Percentiles rank a stretch among this genome's conserved stretches.
These are phyloP conservation scores for Alternaria arborescens DNA, from an alignment of 2,329 filamentous ascomycete species.

Conservation along the genomic window DNA sequence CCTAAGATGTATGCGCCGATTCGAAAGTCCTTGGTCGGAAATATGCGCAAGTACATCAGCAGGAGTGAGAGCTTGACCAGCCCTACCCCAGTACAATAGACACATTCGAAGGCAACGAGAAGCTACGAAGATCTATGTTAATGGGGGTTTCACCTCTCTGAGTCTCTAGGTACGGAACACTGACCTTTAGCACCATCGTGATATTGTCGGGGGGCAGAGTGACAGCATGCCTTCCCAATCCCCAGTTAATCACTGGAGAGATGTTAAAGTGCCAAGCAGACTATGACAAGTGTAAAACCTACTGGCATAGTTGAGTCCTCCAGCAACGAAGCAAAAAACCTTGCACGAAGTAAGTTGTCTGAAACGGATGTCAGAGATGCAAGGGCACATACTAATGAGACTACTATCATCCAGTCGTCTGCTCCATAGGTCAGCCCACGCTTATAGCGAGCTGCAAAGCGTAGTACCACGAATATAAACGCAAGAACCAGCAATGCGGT, in stretches of 20 bases:
- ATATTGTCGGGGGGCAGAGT: conserved; percentile 1
- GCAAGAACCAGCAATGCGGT: conserved; percentile 4
- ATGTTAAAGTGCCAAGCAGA: not conserved
- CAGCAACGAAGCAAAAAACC: not conserved
- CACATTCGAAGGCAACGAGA: conserved; percentile 55
- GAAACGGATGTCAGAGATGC: not conserved
- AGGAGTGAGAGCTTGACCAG: conserved; percentile 62
- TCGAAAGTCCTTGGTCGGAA: conserved; percentile 57
- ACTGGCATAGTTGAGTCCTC: conserved; percentile 6
- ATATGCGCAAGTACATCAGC: conserved; percentile 64
- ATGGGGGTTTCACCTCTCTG: fast-evolving
- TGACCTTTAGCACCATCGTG: conserved; percentile 6
- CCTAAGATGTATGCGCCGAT: conserved; percentile 54
- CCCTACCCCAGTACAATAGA: conserved; percentile 60
- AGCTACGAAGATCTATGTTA: not conserved
- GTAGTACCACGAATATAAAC: conserved; percentile 4
- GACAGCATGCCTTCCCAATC: conserved; percentile 7
- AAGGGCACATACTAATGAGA: conserved; percentile 6
- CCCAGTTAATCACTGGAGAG: not conserved
- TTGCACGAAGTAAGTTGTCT: conserved; percentile 19
- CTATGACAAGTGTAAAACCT: not conserved
- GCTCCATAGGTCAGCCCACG: conserved; percentile 10
- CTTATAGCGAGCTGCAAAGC: not conserved
- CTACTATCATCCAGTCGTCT: conserved; percentile 15
- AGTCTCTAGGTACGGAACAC: not conserved